Conservation (phyloP, 176 grass and related monocot genomes). For the Saccharum spontaneum region DNA sequence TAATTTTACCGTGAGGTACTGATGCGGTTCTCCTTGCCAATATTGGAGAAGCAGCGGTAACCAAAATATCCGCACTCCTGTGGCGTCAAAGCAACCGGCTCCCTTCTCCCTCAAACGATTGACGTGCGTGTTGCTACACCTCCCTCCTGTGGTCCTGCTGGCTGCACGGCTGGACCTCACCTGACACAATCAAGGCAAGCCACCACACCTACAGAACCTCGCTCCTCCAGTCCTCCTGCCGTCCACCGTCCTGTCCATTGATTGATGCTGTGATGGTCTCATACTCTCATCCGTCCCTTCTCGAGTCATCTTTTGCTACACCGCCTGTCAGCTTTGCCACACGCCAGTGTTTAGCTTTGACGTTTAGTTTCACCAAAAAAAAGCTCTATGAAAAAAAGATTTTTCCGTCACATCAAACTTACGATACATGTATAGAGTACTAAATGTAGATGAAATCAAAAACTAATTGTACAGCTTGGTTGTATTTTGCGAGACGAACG, state of each 20-base stretch:
- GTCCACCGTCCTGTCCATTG: neutral
- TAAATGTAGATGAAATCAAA: no score
- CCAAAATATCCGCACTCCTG: conserved; percentile 7
- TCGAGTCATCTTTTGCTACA: conserved; percentile 26
- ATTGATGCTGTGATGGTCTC: neutral
- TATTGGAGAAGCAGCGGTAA: conserved; percentile 42
- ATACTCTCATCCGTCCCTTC: conserved; percentile 29
- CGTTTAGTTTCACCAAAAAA: no score
- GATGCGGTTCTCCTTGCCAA: conserved; percentile 10
- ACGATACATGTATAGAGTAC: no score
- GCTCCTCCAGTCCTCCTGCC: no score
- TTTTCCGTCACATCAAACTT: no score
- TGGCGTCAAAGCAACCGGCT: neutral
- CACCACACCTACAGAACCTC: no score
- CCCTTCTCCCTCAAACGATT: conserved; percentile 18
- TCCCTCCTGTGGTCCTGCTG: neutral
- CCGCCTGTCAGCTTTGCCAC: conserved; percentile 43
- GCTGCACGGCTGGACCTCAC: neutral
- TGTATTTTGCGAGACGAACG: no score
- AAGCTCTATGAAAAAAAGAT: no score
- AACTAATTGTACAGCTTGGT: no score
- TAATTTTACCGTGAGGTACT: neutral
- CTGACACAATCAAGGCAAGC: neutral
- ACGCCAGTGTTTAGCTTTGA: no score
- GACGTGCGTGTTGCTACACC: neutral